A percentile compares a stretch with the other conserved stretches of the same genome.
phyloP scores from a whole-genome alignment of 768 basidiomycete species.

The Scleroderma bovista region DNA sequence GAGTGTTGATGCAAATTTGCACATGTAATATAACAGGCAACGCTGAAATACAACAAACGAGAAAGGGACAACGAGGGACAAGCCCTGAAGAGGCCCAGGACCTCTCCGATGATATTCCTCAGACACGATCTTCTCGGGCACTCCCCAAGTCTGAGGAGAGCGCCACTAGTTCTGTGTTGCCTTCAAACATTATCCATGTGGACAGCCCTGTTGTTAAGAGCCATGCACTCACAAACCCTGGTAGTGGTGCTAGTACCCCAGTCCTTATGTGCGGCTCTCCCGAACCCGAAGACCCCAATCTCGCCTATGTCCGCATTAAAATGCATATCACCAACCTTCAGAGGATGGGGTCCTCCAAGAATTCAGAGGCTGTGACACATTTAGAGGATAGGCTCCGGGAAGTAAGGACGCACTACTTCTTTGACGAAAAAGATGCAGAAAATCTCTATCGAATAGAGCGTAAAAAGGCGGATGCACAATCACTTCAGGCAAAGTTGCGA shows the following conservation, averaged over 20 bases:
- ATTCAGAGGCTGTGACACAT: conserved; percentile 26
- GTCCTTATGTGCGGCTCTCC: conserved; percentile 29
- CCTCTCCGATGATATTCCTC: not conserved
- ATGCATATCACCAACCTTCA: conserved; percentile 46
- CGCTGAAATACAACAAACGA: conserved; percentile 2
- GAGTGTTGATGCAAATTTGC: conserved; percentile 1
- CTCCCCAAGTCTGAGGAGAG: conserved; percentile 34
- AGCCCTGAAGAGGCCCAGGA: conserved; percentile 3
- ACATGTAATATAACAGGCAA: conserved; percentile 12
- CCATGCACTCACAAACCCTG: conserved; percentile 5
- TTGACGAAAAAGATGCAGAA: conserved; percentile 63
- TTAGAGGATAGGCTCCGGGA: conserved; percentile 42
- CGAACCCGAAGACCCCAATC: conserved; percentile 51
- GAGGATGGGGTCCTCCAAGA: conserved; percentile 19
- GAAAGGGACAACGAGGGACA: not conserved
- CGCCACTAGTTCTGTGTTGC: conserved; percentile 34
- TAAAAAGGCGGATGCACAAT: conserved; percentile 39
- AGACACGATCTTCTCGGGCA: not conserved
- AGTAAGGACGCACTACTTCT: conserved; percentile 60
- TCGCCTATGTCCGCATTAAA: conserved; percentile 59
- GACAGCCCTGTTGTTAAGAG: conserved; percentile 2
- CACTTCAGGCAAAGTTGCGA: conserved; percentile 41
- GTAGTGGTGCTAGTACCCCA: conserved; percentile 1
- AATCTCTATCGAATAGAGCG: conserved; percentile 49
- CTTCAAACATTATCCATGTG: conserved; percentile 1